phyloP scores from a whole-genome alignment of 2,329 filamentous ascomycete species.

The Arachnomyces sp. region DNA sequence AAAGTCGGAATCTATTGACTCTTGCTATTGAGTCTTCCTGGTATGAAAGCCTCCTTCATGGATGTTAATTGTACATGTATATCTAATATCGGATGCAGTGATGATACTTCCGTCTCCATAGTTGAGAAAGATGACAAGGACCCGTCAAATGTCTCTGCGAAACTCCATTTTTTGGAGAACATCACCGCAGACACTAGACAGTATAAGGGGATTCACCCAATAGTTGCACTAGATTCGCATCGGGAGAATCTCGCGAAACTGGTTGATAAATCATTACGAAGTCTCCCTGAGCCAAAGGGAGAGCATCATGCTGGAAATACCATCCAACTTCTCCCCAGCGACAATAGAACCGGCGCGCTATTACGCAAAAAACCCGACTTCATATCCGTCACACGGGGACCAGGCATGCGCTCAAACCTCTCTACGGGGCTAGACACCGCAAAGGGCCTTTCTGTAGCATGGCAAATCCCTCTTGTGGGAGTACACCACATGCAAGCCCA shows the following conservation, averaged over 20 bases:
- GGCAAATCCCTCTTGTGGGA: slow-evolving; percentile 71
- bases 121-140: slow-evolving; percentile 48
- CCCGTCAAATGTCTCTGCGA: slow-evolving; percentile 30
- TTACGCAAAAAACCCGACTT: slow-evolving; percentile 60
- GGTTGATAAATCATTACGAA: slow-evolving; percentile 53
- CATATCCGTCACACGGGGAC: slow-evolving; percentile 80
- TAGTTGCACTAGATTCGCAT: slow-evolving; percentile 67
- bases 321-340: slow-evolving; percentile 12
- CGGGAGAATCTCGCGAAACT: slow-evolving; percentile 60
- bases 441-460: slow-evolving; percentile 78
- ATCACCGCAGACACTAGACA: slow-evolving; percentile 69
- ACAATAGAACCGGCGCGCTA: slow-evolving; percentile 16
- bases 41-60: slow-evolving; percentile 10
- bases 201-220: slow-evolving; percentile 72
- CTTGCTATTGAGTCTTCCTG: slow-evolving; percentile 74
- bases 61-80: slow-evolving; percentile 1
- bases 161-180: slow-evolving; percentile 69
- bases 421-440: slow-evolving; percentile 71
- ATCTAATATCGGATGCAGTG: slow-evolving; percentile 40
- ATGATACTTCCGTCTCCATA: slow-evolving; percentile 85
- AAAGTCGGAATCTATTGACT: slow-evolving; percentile 16
- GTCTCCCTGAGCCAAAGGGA: slow-evolving; percentile 39
- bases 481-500: slow-evolving; percentile 98
- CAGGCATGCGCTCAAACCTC: slow-evolving; percentile 76
- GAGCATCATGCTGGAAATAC: slow-evolving; percentile 4